Evolutionary conservation across 2,329 filamentous ascomycete genomes (phyloP).

Genomic region (Fusarium verrucosum): DNA sequence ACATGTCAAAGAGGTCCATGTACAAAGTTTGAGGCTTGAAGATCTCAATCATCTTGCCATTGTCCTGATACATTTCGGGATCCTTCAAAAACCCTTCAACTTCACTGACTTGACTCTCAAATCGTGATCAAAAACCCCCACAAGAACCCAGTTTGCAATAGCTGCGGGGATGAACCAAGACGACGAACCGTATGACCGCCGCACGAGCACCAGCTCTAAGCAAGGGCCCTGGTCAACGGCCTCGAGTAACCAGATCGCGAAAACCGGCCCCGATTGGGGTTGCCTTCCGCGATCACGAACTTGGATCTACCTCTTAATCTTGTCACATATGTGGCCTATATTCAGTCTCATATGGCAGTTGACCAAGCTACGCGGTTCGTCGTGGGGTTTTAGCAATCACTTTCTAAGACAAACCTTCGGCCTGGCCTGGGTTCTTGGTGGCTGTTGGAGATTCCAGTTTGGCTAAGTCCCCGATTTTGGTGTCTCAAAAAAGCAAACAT

Average conservation of each 20-base stretch:
- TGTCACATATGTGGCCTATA: not conserved
- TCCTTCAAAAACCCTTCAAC: conserved; percentile 2
- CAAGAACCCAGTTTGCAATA: conserved; percentile 13
- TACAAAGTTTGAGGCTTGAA: not conserved
- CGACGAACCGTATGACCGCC: conserved; percentile 38
- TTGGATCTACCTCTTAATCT: conserved; percentile 20
- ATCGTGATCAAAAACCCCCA: conserved; percentile 28
- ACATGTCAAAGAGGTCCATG: not conserved
- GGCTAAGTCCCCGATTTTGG: conserved; percentile 22
- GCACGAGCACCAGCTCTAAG: conserved; percentile 37
- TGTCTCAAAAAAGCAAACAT: conserved; percentile 43
- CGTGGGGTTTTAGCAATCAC: conserved; percentile 7
- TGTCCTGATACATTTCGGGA: not conserved
- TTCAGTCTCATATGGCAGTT: not conserved
- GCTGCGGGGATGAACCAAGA: conserved; percentile 40
- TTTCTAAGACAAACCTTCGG: conserved; percentile 16
- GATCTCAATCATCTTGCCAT: not conserved
- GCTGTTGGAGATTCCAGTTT: conserved; percentile 36
- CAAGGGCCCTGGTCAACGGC: conserved; percentile 34
- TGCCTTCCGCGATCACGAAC: conserved; percentile 7
- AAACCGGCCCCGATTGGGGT: conserved; percentile 23
- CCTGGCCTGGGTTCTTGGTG: conserved; percentile 25
- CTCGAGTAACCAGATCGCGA: conserved; percentile 32
- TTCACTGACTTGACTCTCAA: conserved; percentile 18
- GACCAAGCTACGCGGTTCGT: not conserved